Conservation (phyloP, 257 asterid genomes). For the Solanum clarkiae region DNA sequence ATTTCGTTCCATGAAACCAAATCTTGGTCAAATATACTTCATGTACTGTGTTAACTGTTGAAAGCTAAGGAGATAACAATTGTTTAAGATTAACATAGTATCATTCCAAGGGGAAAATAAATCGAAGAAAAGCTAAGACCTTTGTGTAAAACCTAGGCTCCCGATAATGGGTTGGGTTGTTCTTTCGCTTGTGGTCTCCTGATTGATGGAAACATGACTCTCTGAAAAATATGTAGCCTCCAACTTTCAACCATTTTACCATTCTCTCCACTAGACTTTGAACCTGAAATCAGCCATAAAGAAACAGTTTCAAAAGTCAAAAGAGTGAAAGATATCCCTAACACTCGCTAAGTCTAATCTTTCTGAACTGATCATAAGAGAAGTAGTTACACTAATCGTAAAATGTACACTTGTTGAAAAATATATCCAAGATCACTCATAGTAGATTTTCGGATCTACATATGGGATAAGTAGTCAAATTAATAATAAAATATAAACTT, state of each 20-base stretch:
- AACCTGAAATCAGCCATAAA: slow-evolving; percentile 39
- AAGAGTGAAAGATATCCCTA: background rate
- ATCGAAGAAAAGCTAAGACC: slow-evolving; percentile 26
- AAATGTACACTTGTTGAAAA: background rate
- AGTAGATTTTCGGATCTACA: background rate
- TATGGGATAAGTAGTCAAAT: background rate
- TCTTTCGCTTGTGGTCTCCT: slow-evolving; percentile 84
- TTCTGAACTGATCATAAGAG: background rate
- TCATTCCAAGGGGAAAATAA: background rate
- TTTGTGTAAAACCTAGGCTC: slow-evolving; percentile 90
- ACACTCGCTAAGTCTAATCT: background rate
- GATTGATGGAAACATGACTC: slow-evolving; percentile 98
- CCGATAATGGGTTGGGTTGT: slow-evolving; percentile 89
- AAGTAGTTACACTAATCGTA: background rate
- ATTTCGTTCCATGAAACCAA: background rate
- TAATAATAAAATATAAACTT: background rate
- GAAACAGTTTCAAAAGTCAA: background rate
- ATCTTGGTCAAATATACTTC: background rate
- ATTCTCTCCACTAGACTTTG: slow-evolving; percentile 54
- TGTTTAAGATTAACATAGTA: background rate
- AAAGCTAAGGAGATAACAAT: background rate
- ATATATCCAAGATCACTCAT: background rate
- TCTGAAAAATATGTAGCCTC: slow-evolving; percentile 86
- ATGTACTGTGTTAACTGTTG: background rate
- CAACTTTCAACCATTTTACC: slow-evolving; percentile 90